phyloP scores from a whole-genome alignment of 2,329 filamentous ascomycete genomes.

The Penicillium sp. region DNA sequence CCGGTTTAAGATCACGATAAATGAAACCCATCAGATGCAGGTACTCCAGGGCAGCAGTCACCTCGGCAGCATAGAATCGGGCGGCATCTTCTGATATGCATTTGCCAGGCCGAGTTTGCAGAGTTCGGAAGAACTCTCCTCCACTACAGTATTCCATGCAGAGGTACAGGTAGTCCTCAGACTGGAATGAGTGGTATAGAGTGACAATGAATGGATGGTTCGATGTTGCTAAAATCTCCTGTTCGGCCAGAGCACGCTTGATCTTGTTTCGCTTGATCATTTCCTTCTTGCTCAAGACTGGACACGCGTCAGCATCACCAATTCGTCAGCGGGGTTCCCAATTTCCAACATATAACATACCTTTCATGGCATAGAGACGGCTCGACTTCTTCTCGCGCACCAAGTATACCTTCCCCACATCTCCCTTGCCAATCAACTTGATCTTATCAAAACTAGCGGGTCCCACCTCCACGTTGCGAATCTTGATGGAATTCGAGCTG shows the following conservation, averaged over 20 bases:
- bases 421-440: conserved; percentile 97
- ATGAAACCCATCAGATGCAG: conserved; percentile 99
- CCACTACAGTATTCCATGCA: conserved; percentile 99
- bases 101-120: conserved; percentile 95
- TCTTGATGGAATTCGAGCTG: conserved; percentile 98
- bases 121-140: conserved; percentile 90
- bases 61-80: conserved; percentile 94
- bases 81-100: conserved; percentile 96
- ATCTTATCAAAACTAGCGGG: conserved; percentile 98
- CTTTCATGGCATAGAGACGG: conserved; percentile 96
- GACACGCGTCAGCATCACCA: conserved; percentile 36
- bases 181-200: conserved; percentile 97
- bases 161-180: conserved; percentile 96
- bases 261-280: conserved; percentile 99
- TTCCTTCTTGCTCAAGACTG: conserved; percentile 98
- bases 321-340: neutral
- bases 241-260: conserved; percentile 93
- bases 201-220: conserved; percentile 99
- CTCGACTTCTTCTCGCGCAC: conserved; percentile 97
- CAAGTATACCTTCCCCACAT: conserved; percentile 96
- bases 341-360: conserved; percentile 48
- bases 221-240: conserved; percentile 96
- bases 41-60: conserved; percentile 93
- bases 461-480: conserved; percentile 92
- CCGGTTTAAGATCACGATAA: conserved; percentile 94